Conservation (phyloP, 2,329 filamentous ascomycete genomes). For the Lachnellula occidentalis region DNA sequence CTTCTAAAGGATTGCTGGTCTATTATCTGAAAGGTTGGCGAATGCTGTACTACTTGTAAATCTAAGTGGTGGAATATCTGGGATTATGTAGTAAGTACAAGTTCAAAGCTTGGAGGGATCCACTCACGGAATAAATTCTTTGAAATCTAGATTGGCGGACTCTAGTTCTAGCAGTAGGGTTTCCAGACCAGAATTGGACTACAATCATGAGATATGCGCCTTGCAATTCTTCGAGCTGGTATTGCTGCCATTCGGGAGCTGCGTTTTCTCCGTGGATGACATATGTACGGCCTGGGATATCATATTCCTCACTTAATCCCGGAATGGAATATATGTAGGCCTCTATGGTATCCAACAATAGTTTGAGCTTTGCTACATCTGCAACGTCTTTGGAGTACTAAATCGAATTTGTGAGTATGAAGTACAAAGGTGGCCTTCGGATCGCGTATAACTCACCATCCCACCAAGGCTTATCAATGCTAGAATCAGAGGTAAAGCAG, state of each 20-base stretch:
- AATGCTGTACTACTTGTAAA: slow-evolving; percentile 23
- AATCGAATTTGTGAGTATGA: background rate
- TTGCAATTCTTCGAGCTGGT: slow-evolving; percentile 29
- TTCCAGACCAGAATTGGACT: slow-evolving; percentile 30
- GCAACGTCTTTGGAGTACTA: slow-evolving; percentile 25
- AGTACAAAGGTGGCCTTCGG: background rate
- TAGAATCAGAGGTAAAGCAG: slow-evolving; percentile 27
- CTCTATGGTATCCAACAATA: slow-evolving; percentile 26
- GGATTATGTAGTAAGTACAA: background rate
- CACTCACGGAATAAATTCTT: slow-evolving; percentile 25
- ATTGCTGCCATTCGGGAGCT: slow-evolving; percentile 28
- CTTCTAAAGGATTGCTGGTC: slow-evolving; percentile 23
- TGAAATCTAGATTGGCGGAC: slow-evolving; percentile 28
- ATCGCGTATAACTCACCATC: slow-evolving; percentile 21
- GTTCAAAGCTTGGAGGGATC: background rate
- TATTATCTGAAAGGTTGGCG: slow-evolving; percentile 20
- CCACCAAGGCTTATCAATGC: slow-evolving; percentile 28
- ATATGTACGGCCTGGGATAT: slow-evolving; percentile 25
- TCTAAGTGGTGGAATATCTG: slow-evolving; percentile 27
- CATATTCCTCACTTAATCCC: slow-evolving; percentile 26
- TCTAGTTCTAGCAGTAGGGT: slow-evolving; percentile 23
- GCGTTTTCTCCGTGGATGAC: slow-evolving; percentile 17
- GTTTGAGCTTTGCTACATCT: slow-evolving; percentile 21
- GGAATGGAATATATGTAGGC: slow-evolving; percentile 25
- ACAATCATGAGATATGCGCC: slow-evolving; percentile 30